A percentile compares a stretch with the other conserved stretches of the same genome.
Evolutionary conservation across 306 rosid genomes (phyloP).

Genomic region (Betula pendula): DNA sequence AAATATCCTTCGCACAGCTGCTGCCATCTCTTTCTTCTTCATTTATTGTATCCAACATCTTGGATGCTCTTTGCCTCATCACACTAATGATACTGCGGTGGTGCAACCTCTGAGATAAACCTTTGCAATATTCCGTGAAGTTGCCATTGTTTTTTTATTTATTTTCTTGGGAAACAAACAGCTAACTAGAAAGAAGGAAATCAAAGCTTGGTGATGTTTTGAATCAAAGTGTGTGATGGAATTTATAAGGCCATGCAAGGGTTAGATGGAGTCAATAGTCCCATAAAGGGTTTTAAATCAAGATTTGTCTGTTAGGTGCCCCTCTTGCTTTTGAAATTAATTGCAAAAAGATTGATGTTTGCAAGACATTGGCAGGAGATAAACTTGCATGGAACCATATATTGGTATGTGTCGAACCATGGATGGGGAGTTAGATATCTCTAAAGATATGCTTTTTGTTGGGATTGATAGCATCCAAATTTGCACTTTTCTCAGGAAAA

Average conservation of each 20-base stretch:
- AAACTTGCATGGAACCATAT: conserved; percentile 22
- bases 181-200: background rate
- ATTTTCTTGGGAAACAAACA: background rate
- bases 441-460: background rate
- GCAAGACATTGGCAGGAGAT: conserved; percentile 18
- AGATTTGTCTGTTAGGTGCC: conserved; percentile 57
- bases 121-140: conserved; percentile 61
- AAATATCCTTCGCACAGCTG: background rate
- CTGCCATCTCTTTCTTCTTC: conserved; percentile 78
- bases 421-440: background rate
- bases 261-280: conserved; percentile 34
- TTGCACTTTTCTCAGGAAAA: background rate
- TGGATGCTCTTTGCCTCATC: conserved; percentile 72
- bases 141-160: conserved; percentile 56
- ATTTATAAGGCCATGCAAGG: conserved; percentile 47
- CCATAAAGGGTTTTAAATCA: conserved; percentile 22
- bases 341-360: conserved; percentile 12
- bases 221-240: conserved; percentile 1
- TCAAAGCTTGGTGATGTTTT: background rate
- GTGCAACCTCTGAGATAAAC: conserved; percentile 86
- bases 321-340: conserved; percentile 52
- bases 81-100: conserved; percentile 85
- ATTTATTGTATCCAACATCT: conserved; percentile 81
- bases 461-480: background rate
- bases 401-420: conserved; percentile 19